Conservation (phyloP, 2,329 filamentous ascomycete genomes). For the Paecilomyces fulvus region DNA sequence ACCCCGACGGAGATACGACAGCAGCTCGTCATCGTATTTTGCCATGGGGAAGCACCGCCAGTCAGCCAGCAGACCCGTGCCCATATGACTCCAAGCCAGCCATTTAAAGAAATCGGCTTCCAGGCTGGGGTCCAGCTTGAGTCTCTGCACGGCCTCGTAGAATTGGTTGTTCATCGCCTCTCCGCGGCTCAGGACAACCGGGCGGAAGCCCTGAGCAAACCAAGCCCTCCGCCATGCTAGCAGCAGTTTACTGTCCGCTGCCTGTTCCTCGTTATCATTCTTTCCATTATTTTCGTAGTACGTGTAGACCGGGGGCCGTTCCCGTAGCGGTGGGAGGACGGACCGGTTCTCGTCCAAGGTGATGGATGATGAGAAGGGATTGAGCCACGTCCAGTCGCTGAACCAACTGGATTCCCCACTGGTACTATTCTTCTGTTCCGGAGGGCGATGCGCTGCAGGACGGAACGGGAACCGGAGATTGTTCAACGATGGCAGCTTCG, state of each 20-base stretch:
- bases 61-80: conserved; percentile 69
- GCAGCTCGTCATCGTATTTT: conserved; percentile 59
- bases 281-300: conserved; percentile 68
- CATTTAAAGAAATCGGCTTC: conserved; percentile 69
- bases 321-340: conserved; percentile 66
- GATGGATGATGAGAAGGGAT: conserved; percentile 75
- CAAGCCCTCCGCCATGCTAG: conserved; percentile 86
- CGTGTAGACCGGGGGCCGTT: conserved; percentile 73
- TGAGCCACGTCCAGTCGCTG: conserved; percentile 81
- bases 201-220: conserved; percentile 90
- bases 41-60: conserved; percentile 82
- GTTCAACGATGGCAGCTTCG: conserved; percentile 39
- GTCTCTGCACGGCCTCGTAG: conserved; percentile 59
- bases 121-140: conserved; percentile 50
- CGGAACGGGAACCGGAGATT: conserved; percentile 56
- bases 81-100: conserved; percentile 91
- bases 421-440: conserved; percentile 68
- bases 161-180: conserved; percentile 79
- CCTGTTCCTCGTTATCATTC: conserved; percentile 55
- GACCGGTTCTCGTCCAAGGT: conserved; percentile 73
- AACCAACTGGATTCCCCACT: conserved; percentile 76
- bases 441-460: conserved; percentile 60
- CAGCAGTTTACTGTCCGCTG: conserved; percentile 70
- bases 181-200: conserved; percentile 66
- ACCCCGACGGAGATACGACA: conserved; percentile 65